Evolutionary conservation across 371 early-diverging fungal genomes (phyloP).

Genomic region (Mucor racemosus): DNA sequence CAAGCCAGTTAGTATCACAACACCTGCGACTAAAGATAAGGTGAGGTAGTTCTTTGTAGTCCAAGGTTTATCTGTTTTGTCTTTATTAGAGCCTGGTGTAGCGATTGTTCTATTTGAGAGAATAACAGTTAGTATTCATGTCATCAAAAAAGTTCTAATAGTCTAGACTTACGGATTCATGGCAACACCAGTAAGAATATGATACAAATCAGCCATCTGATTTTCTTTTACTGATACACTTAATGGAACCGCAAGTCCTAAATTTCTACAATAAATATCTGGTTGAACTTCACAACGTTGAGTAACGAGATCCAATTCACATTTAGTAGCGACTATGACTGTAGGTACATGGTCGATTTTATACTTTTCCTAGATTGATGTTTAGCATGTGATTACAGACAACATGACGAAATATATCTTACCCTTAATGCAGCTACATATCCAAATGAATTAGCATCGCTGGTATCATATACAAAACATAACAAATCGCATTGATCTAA

Average conservation of each 20-base stretch:
- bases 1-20: constrained; percentile 44
- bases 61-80: constrained; percentile 49
- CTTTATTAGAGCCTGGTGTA: constrained; percentile 47
- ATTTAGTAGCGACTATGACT: constrained; percentile 93
- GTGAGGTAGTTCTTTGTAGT: constrained; percentile 41
- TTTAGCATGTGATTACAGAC: too few species aligned
- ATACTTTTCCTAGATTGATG: constrained; percentile 67
- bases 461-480: constrained; percentile 93
- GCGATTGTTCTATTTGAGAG: constrained; percentile 40
- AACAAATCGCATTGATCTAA: constrained; percentile 90
- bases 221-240: constrained; percentile 86
- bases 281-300: constrained; percentile 78
- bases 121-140: neutral
- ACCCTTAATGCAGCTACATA: constrained; percentile 87
- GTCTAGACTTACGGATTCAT: constrained; percentile 77
- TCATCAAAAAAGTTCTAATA: too few species aligned
- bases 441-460: constrained; percentile 91
- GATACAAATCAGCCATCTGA: constrained; percentile 87
- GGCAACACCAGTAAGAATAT: constrained; percentile 81
- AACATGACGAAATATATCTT: constrained; percentile 15
- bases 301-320: constrained; percentile 89
- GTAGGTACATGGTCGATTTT: constrained; percentile 83
- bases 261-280: constrained; percentile 88
- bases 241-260: constrained; percentile 86
- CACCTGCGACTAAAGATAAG: constrained; percentile 45